phyloP scores from a whole-genome alignment of 2,329 filamentous ascomycete species.

The Trichoderma cornu-damae region DNA sequence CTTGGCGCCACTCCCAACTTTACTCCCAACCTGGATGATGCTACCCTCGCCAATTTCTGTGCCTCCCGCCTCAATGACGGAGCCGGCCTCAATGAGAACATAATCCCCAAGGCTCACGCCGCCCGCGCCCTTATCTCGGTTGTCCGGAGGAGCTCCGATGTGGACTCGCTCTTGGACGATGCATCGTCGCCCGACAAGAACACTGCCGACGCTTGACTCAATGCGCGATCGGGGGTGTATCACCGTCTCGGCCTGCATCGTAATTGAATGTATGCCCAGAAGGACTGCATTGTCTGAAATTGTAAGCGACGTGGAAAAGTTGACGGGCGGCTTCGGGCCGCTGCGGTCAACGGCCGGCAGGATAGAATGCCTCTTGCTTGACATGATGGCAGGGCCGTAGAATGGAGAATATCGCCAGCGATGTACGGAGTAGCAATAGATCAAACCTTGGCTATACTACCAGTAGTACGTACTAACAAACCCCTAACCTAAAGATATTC shows the following conservation, averaged over 20 bases:
- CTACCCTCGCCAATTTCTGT: conserved; percentile 58
- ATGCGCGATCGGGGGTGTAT: conserved; percentile 82
- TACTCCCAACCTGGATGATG: conserved; percentile 54
- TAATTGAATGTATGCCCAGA: conserved; percentile 70
- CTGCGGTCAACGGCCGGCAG: conserved; percentile 48
- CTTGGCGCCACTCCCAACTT: conserved; percentile 54
- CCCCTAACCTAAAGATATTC: too few species aligned
- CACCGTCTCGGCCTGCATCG: conserved; percentile 69
- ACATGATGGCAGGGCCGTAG: conserved; percentile 27
- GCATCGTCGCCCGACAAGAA: conserved; percentile 75
- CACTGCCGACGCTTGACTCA: conserved; percentile 70
- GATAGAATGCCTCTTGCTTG: conserved; percentile 52
- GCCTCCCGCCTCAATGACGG: conserved; percentile 56
- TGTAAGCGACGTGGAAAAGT: conserved; percentile 54
- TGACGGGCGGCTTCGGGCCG: conserved; percentile 56
- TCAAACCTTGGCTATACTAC: too few species aligned
- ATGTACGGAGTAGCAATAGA: not conserved
- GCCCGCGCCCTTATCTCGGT: conserved; percentile 29
- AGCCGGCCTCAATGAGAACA: conserved; percentile 56
- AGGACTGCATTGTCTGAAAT: conserved; percentile 60
- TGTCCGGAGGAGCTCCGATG: conserved; percentile 43
- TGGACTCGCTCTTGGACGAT: conserved; percentile 69
- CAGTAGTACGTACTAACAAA: too few species aligned
- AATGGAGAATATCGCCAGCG: not conserved
- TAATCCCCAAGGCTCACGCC: conserved; percentile 58